A percentile compares a stretch with the other conserved stretches of the same genome.
Evolutionary conservation across 1,284 basidiomycete genomes (phyloP).

Genomic region (Cryptococcus deneoformans): DNA sequence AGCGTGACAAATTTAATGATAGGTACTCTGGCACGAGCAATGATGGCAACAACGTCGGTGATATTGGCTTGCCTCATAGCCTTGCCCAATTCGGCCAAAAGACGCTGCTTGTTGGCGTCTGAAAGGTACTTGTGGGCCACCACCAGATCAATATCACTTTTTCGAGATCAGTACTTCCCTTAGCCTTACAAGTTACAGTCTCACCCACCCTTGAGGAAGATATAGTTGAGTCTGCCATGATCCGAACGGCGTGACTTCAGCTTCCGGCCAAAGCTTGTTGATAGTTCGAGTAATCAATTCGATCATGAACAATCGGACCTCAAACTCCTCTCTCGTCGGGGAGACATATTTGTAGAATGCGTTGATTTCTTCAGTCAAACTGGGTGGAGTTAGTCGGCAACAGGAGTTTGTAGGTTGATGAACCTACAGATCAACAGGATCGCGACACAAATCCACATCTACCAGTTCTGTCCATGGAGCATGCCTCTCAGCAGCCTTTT

Average conservation of each 20-base stretch:
- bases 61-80: conserved; percentile 53
- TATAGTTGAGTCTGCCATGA: conserved; percentile 94
- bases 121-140: conserved; percentile 50
- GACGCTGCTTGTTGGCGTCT: conserved; percentile 38
- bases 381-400: conserved; percentile 31
- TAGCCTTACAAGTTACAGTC: not conserved
- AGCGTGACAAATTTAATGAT: conserved; percentile 42
- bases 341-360: conserved; percentile 86
- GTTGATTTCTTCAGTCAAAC: conserved; percentile 78
- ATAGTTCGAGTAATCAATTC: conserved; percentile 69
- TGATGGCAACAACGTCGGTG: conserved; percentile 66
- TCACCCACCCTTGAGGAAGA: conserved; percentile 76
- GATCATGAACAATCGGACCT: conserved; percentile 74
- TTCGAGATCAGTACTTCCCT: conserved; percentile 7
- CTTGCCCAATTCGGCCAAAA: conserved; percentile 50
- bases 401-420: not conserved
- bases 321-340: conserved; percentile 79
- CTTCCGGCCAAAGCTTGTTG: conserved; percentile 67
- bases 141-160: conserved; percentile 59
- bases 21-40: conserved; percentile 78
- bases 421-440: conserved; percentile 75
- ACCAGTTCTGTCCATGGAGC: conserved; percentile 78
- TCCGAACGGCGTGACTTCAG: conserved; percentile 82
- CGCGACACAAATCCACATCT: conserved; percentile 71
- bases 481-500: conserved; percentile 59